phyloP scores from a whole-genome alignment of 805 yeast genomes.

The Yamadazyma endophytica region DNA sequence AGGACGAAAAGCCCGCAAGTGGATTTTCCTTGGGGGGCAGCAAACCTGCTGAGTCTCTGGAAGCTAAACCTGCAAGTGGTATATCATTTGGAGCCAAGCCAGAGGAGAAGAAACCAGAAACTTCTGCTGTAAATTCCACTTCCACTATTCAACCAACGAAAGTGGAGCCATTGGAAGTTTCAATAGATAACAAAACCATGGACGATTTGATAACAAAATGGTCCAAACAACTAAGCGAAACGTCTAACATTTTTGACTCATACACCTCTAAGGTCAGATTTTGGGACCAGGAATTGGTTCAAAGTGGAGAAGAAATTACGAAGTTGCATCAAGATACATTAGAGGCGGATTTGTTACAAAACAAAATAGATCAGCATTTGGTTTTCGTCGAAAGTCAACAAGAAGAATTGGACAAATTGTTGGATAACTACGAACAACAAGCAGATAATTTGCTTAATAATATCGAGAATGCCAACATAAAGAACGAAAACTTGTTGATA shows the following conservation, averaged over 20 bases:
- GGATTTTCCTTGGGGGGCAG: slow-evolving; percentile 19
- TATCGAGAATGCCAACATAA: slow-evolving; percentile 22
- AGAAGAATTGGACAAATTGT: slow-evolving; percentile 77
- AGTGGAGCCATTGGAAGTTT: slow-evolving; percentile 63
- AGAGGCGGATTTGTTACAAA: slow-evolving; percentile 81
- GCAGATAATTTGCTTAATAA: slow-evolving; percentile 48
- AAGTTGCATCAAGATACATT: slow-evolving; percentile 72
- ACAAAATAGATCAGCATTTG: slow-evolving; percentile 81
- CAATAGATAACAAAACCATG: slow-evolving; percentile 84
- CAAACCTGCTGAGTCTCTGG: no score
- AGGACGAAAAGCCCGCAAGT: slow-evolving; percentile 11
- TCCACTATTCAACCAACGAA: slow-evolving; percentile 45
- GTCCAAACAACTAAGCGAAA: slow-evolving; percentile 78
- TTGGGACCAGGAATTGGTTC: slow-evolving; percentile 84
- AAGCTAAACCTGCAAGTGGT: slow-evolving; percentile 12
- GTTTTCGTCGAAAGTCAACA: slow-evolving; percentile 88
- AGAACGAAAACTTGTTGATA: slow-evolving; percentile 9
- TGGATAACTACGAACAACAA: slow-evolving; percentile 79
- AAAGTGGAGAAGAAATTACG: slow-evolving; percentile 80
- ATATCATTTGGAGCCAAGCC: slow-evolving; percentile 11
- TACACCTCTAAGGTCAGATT: slow-evolving; percentile 71
- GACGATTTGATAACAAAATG: slow-evolving; percentile 92
- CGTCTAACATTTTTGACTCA: slow-evolving; percentile 67
- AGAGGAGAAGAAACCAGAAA: slow-evolving; percentile 12
- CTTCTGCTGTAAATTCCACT: slow-evolving; percentile 11